Evolutionary conservation across 2,329 filamentous ascomycete species (phyloP).

Genomic region (Diatrype stigma): DNA sequence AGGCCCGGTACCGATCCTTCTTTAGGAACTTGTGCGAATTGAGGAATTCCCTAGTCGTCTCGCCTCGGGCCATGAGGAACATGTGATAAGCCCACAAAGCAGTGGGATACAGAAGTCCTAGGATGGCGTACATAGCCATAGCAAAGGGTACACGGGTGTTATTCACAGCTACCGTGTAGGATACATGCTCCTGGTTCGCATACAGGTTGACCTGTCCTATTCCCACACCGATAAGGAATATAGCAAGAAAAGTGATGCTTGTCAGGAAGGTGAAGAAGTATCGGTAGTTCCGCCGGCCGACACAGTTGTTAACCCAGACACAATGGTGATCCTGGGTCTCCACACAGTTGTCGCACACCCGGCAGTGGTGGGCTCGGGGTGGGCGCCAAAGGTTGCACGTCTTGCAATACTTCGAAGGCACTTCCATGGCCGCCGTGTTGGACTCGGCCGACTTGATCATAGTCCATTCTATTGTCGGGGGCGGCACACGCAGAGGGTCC

Average conservation of each 20-base stretch:
- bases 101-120: slow-evolving; percentile 75
- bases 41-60: slow-evolving; percentile 94
- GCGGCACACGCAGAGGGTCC: slow-evolving; percentile 76
- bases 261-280: slow-evolving; percentile 94
- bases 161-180: slow-evolving; percentile 64
- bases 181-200: slow-evolving; percentile 56
- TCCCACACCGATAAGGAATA: slow-evolving; percentile 73
- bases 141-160: slow-evolving; percentile 79
- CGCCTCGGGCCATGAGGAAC: slow-evolving; percentile 83
- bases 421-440: slow-evolving; percentile 85
- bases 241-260: slow-evolving; percentile 68
- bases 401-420: slow-evolving; percentile 96
- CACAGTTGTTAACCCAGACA: slow-evolving; percentile 98
- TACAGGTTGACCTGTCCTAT: slow-evolving; percentile 79
- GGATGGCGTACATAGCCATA: slow-evolving; percentile 76
- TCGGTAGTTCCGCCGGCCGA: slow-evolving; percentile 94
- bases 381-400: slow-evolving; percentile 98
- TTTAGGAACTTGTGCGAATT: slow-evolving; percentile 94
- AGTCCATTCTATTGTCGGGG: slow-evolving; percentile 89
- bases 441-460: slow-evolving; percentile 77
- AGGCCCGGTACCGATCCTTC: slow-evolving; percentile 86
- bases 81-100: slow-evolving; percentile 85
- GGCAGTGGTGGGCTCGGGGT: slow-evolving; percentile 91
- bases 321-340: slow-evolving; percentile 98
- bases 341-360: slow-evolving; percentile 93